Conservation (phyloP, 495 filamentous ascomycete genomes). For the Hypoxylon perforatum region DNA sequence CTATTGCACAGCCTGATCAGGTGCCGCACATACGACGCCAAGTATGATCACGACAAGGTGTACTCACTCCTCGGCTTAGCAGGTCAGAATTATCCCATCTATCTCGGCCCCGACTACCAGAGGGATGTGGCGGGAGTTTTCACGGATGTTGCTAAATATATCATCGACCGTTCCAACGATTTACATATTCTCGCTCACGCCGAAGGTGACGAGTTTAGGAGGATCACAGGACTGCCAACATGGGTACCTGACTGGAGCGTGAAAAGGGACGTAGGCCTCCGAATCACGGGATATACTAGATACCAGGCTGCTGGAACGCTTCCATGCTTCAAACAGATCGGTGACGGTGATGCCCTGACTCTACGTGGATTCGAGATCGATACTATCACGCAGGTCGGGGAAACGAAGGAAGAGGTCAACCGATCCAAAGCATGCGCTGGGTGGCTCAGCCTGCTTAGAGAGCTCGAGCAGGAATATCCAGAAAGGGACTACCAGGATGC, state of each 20-base stretch:
- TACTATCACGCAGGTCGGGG: constrained; percentile 29
- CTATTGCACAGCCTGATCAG: constrained; percentile 31
- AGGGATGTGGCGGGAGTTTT: constrained; percentile 19
- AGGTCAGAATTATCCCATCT: not conserved
- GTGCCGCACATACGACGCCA: constrained; percentile 37
- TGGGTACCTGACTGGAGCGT: constrained; percentile 40
- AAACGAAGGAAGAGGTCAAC: constrained; percentile 30
- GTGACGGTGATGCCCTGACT: not conserved
- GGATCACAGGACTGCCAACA: constrained; percentile 6
- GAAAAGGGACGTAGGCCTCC: constrained; percentile 28
- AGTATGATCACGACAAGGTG: constrained; percentile 27
- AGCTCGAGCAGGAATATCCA: constrained; percentile 32
- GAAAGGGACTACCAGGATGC: constrained; percentile 20
- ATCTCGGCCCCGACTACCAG: constrained; percentile 18
- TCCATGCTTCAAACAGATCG: constrained; percentile 20
- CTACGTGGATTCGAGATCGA: constrained; percentile 31
- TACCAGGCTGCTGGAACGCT: constrained; percentile 29
- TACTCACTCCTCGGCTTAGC: constrained; percentile 31
- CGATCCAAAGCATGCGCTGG: constrained; percentile 4
- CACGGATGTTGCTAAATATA: constrained; percentile 23
- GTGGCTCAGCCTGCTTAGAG: constrained; percentile 25
- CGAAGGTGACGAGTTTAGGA: constrained; percentile 22
- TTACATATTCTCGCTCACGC: constrained; percentile 36
- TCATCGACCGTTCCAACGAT: constrained; percentile 11
- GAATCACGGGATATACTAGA: constrained; percentile 34